Evolutionary conservation across 1,284 basidiomycete genomes (phyloP).

Genomic region (Papiliotrema terrestris): DNA sequence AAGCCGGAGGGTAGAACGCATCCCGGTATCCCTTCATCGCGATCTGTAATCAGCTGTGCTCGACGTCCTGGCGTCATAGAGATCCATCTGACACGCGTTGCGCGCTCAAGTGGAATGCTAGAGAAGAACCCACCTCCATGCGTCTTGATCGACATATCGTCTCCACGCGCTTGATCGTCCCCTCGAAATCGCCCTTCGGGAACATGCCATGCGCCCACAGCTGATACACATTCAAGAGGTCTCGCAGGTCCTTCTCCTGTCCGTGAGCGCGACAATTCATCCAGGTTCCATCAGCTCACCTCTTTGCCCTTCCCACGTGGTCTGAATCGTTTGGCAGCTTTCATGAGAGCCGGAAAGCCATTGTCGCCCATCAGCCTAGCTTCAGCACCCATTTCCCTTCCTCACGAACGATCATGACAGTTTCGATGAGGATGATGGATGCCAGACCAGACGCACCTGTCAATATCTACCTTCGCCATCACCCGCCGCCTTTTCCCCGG

Average conservation of each 20-base stretch:
- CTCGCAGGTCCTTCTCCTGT: conserved; percentile 69
- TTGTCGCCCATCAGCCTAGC: conserved; percentile 60
- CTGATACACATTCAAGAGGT: conserved; percentile 76
- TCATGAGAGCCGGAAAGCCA: conserved; percentile 73
- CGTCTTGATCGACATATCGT: conserved; percentile 75
- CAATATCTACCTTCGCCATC: conserved; percentile 65
- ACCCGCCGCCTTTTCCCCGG: conserved; percentile 55
- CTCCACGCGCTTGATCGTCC: conserved; percentile 77
- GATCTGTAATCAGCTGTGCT: conserved; percentile 18
- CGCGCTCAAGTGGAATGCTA: neutral
- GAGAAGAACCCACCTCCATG: conserved; percentile 63
- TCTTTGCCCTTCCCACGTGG: conserved; percentile 84
- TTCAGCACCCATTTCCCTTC: neutral
- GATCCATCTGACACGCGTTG: neutral
- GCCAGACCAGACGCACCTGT: conserved; percentile 47
- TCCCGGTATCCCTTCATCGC: conserved; percentile 51
- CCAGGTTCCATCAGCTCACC: conserved; percentile 52
- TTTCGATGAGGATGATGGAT: neutral
- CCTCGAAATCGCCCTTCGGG: conserved; percentile 76
- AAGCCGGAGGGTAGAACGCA: conserved; percentile 56
- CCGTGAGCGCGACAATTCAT: neutral
- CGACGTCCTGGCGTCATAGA: too few relatives aligned
- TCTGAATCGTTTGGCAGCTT: conserved; percentile 68
- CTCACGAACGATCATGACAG: neutral
- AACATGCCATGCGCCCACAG: conserved; percentile 90